Base-by-base conservation (phyloP, 805 yeast genomes). In the Hagleromyces aurorensis region DNA sequence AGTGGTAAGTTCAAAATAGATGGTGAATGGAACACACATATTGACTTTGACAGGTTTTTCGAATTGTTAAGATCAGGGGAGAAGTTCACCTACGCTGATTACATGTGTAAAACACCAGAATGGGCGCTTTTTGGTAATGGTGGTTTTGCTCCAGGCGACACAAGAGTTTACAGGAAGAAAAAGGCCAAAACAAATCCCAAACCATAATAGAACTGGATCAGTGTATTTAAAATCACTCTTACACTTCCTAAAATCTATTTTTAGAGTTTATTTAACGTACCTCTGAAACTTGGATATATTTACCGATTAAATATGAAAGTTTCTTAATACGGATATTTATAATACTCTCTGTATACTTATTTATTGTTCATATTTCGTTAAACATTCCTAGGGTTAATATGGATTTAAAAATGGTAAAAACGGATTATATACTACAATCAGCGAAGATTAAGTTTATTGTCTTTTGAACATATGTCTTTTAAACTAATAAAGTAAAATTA, bases 51-150 rank as follows among this genome's bases (percentile, higher is more conserved):
- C 4, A 73, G 62, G 37, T 86, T 79, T 53, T 87, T 86, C 48
- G 69, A 76, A 46, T 60, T 86, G 32, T 64, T 84, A 32, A 70
- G 69, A 38, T 52, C 58, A 19, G 94, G 93, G 1, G 55, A 62
- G 35, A 69, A 69, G 11, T 86, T 86, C 52, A 72, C 69, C 12
- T 87, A 85, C 30, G 59, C 83, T 69, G 96, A 87, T 46, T 86
- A 86, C 52, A 64, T 79, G 16, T 65, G 75, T 10, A 77, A 75
- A 43, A 86, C 96, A 0, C 95, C 96, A 0, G 72, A 68, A 17
- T 86, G 94, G 94, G 96, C 96, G 1, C 68, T 77, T 35, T 86
- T 84, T 72, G 96, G 94, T 1, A 73, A 87, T 13, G 94, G 84
- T 11, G 96, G 96, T 1, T 86, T 86, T 62, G 84, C 79, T 43